These are phyloP conservation scores for Backusella mclennaniae DNA, from an alignment of 192 early-diverging fungal genomes.

Conservation along the genomic window DNA sequence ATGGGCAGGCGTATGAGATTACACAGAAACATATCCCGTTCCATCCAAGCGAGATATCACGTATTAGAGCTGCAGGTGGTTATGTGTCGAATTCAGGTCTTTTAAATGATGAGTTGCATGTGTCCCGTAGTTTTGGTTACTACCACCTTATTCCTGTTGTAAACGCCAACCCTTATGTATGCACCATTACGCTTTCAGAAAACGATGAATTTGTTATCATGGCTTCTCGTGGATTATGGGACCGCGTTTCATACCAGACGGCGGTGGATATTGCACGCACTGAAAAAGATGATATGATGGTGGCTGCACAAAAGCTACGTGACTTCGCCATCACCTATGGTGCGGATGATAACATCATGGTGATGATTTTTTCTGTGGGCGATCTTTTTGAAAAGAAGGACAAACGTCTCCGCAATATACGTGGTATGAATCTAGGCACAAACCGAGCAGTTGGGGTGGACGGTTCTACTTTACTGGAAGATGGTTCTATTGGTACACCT, in stretches of 20 bases:
- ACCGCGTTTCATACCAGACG: constrained; percentile 73
- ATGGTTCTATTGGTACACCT: constrained; percentile 2
- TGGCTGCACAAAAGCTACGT: constrained; percentile 77
- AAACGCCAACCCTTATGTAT: constrained; percentile 82
- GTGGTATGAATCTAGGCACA: constrained; percentile 39
- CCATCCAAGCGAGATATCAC: constrained; percentile 62
- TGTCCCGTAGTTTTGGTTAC: constrained; percentile 85
- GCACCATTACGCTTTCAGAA: constrained; percentile 68
- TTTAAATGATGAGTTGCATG: constrained; percentile 71
- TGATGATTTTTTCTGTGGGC: constrained; percentile 85
- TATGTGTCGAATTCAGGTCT: constrained; percentile 74
- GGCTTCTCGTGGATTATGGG: constrained; percentile 73
- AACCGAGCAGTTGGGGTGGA: constrained; percentile 26
- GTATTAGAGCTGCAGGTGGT: constrained; percentile 78
- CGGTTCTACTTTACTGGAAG: constrained; percentile 13
- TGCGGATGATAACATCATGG: constrained; percentile 73
- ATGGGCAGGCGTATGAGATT: constrained; percentile 65
- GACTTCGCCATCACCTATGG: constrained; percentile 85
- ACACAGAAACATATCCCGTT: constrained; percentile 72
- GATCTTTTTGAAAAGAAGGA: constrained; percentile 63
- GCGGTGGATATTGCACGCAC: constrained; percentile 85
- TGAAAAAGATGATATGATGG: constrained; percentile 69
- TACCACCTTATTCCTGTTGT: constrained; percentile 78
- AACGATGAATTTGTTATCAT: constrained; percentile 81
- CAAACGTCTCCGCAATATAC: constrained; percentile 27